Conservation (phyloP, 441 rosid species). For the Lepidium campestre region DNA sequence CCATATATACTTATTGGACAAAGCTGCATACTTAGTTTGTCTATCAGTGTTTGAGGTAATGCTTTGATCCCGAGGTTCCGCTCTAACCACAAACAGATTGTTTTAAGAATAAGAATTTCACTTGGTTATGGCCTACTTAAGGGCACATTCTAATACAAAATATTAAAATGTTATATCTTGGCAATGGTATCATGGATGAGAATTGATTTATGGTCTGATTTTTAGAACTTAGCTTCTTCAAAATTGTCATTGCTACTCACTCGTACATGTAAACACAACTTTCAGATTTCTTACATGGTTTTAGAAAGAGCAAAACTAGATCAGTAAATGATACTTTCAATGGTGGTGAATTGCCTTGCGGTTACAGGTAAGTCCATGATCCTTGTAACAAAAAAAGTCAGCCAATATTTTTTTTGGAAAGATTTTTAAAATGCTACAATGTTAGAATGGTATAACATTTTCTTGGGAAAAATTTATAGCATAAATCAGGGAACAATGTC, state of each 20-base stretch:
- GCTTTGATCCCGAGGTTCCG: conserved; percentile 95
- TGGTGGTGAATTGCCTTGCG: conserved; percentile 50
- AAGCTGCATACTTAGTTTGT: conserved; percentile 87
- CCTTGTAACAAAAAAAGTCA: conserved; percentile 84
- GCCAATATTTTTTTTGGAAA: conserved; percentile 56
- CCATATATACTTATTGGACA: conserved; percentile 87
- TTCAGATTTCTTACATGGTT: conserved; percentile 14
- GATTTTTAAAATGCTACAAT: too few relatives aligned
- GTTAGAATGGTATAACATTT: too few relatives aligned
- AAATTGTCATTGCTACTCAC: conserved; percentile 67
- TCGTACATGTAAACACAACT: conserved; percentile 46
- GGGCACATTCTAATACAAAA: not conserved
- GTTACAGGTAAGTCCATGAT: conserved; percentile 70
- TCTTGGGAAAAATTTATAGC: too few relatives aligned
- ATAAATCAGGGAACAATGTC: too few relatives aligned
- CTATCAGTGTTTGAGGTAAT: conserved; percentile 88
- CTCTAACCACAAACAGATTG: not conserved
- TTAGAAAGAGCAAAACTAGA: not conserved
- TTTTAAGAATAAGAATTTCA: not conserved
- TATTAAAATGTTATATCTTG: conserved; percentile 35
- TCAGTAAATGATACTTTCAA: conserved; percentile 40
- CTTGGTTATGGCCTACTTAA: not conserved
- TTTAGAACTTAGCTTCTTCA: conserved; percentile 85
- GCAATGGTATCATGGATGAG: conserved; percentile 62
- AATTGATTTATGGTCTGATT: conserved; percentile 85